Evolutionary conservation across 2,329 filamentous ascomycete genomes (phyloP).

Genomic region (Phialophora verrucosa): DNA sequence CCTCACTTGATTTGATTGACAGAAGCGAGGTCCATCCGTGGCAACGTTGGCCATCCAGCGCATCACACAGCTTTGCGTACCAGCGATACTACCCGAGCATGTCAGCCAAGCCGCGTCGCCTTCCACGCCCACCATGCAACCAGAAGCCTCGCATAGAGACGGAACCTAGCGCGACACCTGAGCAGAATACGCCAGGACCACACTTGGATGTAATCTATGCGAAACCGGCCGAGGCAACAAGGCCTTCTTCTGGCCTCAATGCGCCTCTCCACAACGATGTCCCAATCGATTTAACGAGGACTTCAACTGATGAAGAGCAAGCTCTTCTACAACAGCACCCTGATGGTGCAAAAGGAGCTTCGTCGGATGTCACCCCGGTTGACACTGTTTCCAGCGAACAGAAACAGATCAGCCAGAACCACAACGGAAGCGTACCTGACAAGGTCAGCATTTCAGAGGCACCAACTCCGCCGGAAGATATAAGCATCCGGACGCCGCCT

Average conservation of each 20-base stretch:
- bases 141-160: slow-evolving; percentile 6
- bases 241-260: neutral
- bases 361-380: neutral
- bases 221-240: neutral
- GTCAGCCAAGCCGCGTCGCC: neutral
- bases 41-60: slow-evolving; percentile 36
- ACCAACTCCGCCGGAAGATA: neutral
- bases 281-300: slow-evolving; percentile 4
- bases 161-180: neutral
- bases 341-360: neutral
- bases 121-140: neutral
- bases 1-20: slow-evolving; percentile 40
- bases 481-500: neutral
- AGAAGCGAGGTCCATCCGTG: slow-evolving; percentile 21
- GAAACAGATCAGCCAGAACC: neutral
- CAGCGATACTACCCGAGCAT: slow-evolving; percentile 21
- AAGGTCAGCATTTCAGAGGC: slow-evolving; percentile 1
- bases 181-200: slow-evolving; percentile 17
- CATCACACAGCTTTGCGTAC: slow-evolving; percentile 35
- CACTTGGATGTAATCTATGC: slow-evolving; percentile 24
- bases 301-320: slow-evolving; percentile 17
- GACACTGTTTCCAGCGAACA: neutral
- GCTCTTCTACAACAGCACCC: neutral
- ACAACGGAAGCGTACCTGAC: neutral
- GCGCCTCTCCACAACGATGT: neutral